Base-by-base conservation (phyloP, 177 flowering plant genomes). In the Vitis hybrid region DNA sequence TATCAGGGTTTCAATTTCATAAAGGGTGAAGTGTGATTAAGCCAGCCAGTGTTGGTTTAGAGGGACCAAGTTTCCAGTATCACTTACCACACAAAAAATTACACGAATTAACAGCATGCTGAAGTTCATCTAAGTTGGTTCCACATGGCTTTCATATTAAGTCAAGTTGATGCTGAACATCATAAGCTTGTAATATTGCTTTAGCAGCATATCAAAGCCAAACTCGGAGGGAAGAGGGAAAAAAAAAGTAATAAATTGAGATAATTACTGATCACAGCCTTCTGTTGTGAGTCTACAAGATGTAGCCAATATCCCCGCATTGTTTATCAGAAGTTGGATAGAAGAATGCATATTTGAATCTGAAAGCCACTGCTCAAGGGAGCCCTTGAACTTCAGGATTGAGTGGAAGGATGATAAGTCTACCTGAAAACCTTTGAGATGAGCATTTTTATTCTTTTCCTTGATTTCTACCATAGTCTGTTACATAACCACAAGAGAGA, bases 271-370 rank as follows among this genome's bases (percentile, higher is more conserved):
- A 76, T 95, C 99, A 79, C 78, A 87, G 68, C 97, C 94, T 73
- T 93, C 89, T 19, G 81, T 15, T 20, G 92, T 87, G 63, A 76
- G 50, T 78, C 92, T 84, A 52, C 61, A 24, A n/a, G 98, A 89
- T 49, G 90, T 88, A 79, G 98, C 95, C 60, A 95, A 79, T 79
- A 91, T 88, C 75, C 99, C 99, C 70, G 97, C 99, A 86, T 93
- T 93, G 84, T 93, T 95, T 60, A 95, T 84, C 76, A 95, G 75
- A 65, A 95, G 87, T 75, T 95, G 99, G 56, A 93, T 73, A 3
- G 99, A 93, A 55, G 77, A 76, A 75, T 88, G 93, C 89, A 90
- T 73, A 72, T 87, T 69, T 13, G 86, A 87, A 71, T 86, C 88
- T 71, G 71, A 24, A 70, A 95, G 89, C 98, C 99, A 93, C 73